Percentiles rank a stretch among this genome's conserved stretches.
Evolutionary conservation across 2,329 filamentous ascomycete species (phyloP).

Genomic region (Exophiala viscosa): DNA sequence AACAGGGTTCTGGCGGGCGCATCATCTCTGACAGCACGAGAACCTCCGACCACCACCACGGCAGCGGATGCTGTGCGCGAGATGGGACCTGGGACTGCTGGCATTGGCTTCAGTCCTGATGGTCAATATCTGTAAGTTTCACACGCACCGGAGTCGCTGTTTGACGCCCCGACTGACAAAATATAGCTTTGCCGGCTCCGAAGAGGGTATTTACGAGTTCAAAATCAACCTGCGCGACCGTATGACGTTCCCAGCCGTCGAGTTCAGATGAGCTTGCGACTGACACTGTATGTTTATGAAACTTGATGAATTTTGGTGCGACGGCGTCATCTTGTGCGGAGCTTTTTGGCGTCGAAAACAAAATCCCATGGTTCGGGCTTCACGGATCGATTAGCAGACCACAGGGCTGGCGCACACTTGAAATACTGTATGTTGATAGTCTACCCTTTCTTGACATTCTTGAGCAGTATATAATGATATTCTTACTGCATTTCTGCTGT

Average conservation of each 20-base stretch:
- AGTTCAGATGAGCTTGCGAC: conserved; percentile 37
- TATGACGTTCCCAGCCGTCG: conserved; percentile 45
- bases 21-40: conserved; percentile 38
- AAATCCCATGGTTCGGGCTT: no score
- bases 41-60: conserved; percentile 3
- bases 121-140: conserved; percentile 44
- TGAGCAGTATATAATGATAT: no score
- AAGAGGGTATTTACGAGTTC: conserved; percentile 48
- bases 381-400: no score
- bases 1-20: conserved; percentile 38
- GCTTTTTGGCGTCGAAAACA: no score
- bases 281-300: no score
- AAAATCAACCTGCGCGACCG: conserved; percentile 46
- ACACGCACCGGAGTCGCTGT: neutral
- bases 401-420: no score
- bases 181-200: conserved; percentile 45
- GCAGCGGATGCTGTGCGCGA: conserved; percentile 36
- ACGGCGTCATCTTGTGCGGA: no score
- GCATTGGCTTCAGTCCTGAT: conserved; percentile 47
- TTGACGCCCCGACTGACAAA: conserved; percentile 13
- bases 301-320: no score
- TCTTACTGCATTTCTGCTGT: no score
- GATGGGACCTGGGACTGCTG: conserved; percentile 42
- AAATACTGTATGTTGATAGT: no score
- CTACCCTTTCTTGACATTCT: no score